Evolutionary conservation across 768 basidiomycete genomes (phyloP).

Genomic region (Sarcomyxa edulis): DNA sequence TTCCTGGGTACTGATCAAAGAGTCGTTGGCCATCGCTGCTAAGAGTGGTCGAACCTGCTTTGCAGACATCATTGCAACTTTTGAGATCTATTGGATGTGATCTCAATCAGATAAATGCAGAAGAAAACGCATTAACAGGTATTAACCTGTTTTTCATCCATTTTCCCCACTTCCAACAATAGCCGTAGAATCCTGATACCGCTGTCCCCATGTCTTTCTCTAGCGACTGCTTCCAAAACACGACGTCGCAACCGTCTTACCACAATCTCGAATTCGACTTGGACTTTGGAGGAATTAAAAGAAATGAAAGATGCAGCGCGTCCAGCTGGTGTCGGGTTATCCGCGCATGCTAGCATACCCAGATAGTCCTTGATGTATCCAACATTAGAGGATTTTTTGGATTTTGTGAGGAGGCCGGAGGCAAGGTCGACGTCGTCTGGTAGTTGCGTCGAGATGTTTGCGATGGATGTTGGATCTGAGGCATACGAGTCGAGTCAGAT

Average conservation of each 20-base stretch:
- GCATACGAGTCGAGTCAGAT: conserved; percentile 1
- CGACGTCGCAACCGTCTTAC: conserved; percentile 60
- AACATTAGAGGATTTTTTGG: conserved; percentile 51
- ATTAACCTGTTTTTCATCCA: conserved; percentile 87
- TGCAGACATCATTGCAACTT: conserved; percentile 87
- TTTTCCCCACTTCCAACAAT: conserved; percentile 77
- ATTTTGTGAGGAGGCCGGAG: conserved; percentile 47
- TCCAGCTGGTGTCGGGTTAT: conserved; percentile 76
- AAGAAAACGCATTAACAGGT: not conserved
- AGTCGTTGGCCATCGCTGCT: conserved; percentile 73
- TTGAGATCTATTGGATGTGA: conserved; percentile 62
- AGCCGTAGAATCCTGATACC: conserved; percentile 81
- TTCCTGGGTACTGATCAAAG: conserved; percentile 87
- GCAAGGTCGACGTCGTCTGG: conserved; percentile 57
- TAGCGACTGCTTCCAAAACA: conserved; percentile 71
- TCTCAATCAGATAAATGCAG: conserved; percentile 2
- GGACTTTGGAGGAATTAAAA: conserved; percentile 63
- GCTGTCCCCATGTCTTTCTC: conserved; percentile 78
- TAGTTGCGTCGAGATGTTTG: conserved; percentile 59
- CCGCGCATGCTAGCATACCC: conserved; percentile 73
- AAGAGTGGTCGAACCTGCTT: conserved; percentile 83
- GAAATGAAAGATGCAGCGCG: conserved; percentile 69
- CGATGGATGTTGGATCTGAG: conserved; percentile 61
- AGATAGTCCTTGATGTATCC: conserved; percentile 74
- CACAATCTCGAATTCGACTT: conserved; percentile 77